Evolutionary conservation across 2,329 filamentous ascomycete genomes (phyloP), one percentile per base, ranked within the genome.

Genomic region (Aspergillus pseudoglaucus): DNA sequence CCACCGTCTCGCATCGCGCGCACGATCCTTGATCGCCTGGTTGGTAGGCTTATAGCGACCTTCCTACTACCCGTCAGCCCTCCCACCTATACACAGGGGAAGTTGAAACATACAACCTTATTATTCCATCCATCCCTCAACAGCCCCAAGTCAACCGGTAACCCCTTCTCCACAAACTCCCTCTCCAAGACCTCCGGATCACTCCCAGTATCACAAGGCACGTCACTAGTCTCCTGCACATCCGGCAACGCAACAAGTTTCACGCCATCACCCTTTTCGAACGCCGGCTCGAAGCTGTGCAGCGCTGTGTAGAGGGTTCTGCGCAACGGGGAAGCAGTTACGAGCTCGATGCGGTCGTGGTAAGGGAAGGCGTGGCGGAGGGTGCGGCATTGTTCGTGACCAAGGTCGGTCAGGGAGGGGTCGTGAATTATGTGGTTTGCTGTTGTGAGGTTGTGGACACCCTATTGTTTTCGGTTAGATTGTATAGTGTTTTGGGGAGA

Each of bases 261-360:
- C 47, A 77, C 63, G 3, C 72, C 70, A 12, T 65, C 66, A 47
- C 70, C 69, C 8, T 62, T 58, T 18, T 74, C 59, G 45, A 81
- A 75, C 1, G 72, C 75, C 0, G 80, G 73, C 15, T 76, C 77
- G 66, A 95, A 94, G 41, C 81, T 78, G 46, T 82, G 71, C 25
- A 89, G 75, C 30, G 85, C 84, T 2, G 90, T 95, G 68, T 88
- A 82, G 41, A 95, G 75, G 2, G 90, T 94, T 52, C 90, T 82
- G 44, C 85, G 83, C 56, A 95, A 77, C 5, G 90, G 89, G 1
- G 88, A 93, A 35, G 88, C 83, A 18, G 90, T 78, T 10, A 95
- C 77, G 56, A 86, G 77, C 4, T 85, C 84, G 60, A 93, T 72
- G 35, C 76, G 68, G 52, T 74, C 71, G 63, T 87, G 84, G 66